A percentile compares a stretch with the other conserved stretches of the same genome.
These are phyloP conservation scores for Candida ovalis DNA, from an alignment of 805 yeast species.

Conservation along the genomic window DNA sequence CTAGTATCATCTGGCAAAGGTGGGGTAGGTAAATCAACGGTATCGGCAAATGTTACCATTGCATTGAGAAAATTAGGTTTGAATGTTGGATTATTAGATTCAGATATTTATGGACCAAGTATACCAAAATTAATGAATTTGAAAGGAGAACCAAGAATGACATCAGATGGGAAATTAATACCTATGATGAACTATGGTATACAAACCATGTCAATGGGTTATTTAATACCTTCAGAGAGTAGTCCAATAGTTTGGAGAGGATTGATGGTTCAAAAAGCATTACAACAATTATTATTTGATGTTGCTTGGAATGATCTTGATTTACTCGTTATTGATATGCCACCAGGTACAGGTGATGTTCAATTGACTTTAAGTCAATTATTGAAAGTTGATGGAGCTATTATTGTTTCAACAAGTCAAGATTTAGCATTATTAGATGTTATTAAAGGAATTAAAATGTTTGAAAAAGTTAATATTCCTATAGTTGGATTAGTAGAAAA, in stretches of 20 bases:
- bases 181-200: slow-evolving; percentile 75
- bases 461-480: slow-evolving; percentile 65
- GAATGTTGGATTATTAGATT: slow-evolving; percentile 68
- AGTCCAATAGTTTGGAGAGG: slow-evolving; percentile 85
- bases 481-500: slow-evolving; percentile 75
- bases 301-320: slow-evolving; percentile 72
- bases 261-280: slow-evolving; percentile 79
- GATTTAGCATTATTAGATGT: slow-evolving; percentile 82
- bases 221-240: slow-evolving; percentile 58
- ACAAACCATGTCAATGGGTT: slow-evolving; percentile 89
- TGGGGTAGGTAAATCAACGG: slow-evolving; percentile 80
- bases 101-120: slow-evolving; percentile 84
- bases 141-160: slow-evolving; percentile 62
- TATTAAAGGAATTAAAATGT: slow-evolving; percentile 76
- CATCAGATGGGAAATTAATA: slow-evolving; percentile 47
- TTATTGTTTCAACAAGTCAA: slow-evolving; percentile 82
- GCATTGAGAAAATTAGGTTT: slow-evolving; percentile 51
- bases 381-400: slow-evolving; percentile 71
- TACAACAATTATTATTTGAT: slow-evolving; percentile 79
- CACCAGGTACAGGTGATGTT: slow-evolving; percentile 90
- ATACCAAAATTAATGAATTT: slow-evolving; percentile 70
- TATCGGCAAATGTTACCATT: slow-evolving; percentile 64
- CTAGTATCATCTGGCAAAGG: slow-evolving; percentile 77
- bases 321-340: slow-evolving; percentile 74
- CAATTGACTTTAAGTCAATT: slow-evolving; percentile 82